Conservation (phyloP, 257 asterid species). For the Penstemon davidsonii region DNA sequence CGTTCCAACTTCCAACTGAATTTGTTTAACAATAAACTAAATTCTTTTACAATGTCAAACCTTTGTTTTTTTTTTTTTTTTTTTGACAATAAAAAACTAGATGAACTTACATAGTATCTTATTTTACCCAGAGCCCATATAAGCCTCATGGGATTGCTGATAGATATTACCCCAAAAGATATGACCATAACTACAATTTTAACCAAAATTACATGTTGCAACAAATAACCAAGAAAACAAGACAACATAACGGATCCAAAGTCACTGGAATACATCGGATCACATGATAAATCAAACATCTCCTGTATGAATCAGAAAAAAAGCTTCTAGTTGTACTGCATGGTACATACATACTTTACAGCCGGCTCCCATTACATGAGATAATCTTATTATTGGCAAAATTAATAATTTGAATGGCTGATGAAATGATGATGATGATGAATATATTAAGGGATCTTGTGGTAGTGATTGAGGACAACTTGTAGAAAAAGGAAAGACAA, state of each 20-base stretch:
- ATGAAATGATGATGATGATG: slow-evolving; percentile 19
- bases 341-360: slow-evolving; percentile 20
- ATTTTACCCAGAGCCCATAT: no score
- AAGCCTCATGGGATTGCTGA: no score
- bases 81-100: no score
- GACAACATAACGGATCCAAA: background rate
- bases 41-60: no score
- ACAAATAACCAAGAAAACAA: background rate
- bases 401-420: background rate
- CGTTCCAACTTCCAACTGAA: no score
- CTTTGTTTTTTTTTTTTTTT: no score
- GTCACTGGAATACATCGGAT: background rate
- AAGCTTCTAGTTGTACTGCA: background rate
- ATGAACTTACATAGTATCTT: no score
- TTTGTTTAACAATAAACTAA: no score
- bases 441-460: slow-evolving; percentile 9
- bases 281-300: background rate
- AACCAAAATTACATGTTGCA: no score
- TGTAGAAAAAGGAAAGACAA: slow-evolving; percentile 19
- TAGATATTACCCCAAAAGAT: no score
- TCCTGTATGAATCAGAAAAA: background rate
- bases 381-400: background rate
- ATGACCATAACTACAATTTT: no score
- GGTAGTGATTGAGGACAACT: background rate
- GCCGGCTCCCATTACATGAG: background rate